Evolutionary conservation across 2,329 filamentous ascomycete genomes (phyloP), one percentile per base, ranked within the genome.

Genomic region (Scopulariopsis brevicaulis): DNA sequence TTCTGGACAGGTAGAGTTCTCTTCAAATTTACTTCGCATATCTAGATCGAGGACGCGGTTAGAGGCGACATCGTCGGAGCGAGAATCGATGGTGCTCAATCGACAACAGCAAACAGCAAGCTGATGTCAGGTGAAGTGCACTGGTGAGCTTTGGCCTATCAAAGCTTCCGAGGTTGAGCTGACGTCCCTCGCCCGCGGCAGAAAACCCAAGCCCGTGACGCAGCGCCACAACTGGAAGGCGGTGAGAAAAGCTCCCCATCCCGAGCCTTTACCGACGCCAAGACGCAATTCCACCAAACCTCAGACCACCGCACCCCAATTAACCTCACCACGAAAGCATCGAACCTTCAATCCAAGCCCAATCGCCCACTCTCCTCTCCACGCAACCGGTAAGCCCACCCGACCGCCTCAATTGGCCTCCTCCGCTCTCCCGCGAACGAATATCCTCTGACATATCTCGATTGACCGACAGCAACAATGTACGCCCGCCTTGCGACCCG

Each of bases 401-500:
- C 28, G 43, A 12, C 22, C 20, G n/a, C 5, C 46, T 11, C 22
- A 50, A 54, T 28, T 6, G 28, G 8, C 4, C 46, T 7, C 48
- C 34, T 32, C n/a, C 50, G 7, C n/a, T 20, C 5, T 20, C 43
- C 43, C 3, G n/a, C 18, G 10, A 6, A 48, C 43, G 18, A 15
- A 8, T n/a, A 7, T 40, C 40, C 55, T 25, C 55, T 24, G 22
- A 48, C 28, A 20, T 28, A 14, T 18, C n/a, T 35, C 52, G 35
- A 35, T 56, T 35, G 24, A 57, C 35, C 55, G 5, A 43, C 12
- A 50, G 46, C 32, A 52, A 69, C 95, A 89, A 96, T 96, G 91
- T 79, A 94, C 74, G 82, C 90, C 77, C 86, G 87, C 72, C 81
- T 84, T 75, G 80, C 76, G 68, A 68, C 76, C 68, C 82, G 82